Evolutionary conservation across 169 alveolate species (phyloP), one percentile per base, ranked within the genome.

Genomic region (Cryptosporidium baileyi): DNA sequence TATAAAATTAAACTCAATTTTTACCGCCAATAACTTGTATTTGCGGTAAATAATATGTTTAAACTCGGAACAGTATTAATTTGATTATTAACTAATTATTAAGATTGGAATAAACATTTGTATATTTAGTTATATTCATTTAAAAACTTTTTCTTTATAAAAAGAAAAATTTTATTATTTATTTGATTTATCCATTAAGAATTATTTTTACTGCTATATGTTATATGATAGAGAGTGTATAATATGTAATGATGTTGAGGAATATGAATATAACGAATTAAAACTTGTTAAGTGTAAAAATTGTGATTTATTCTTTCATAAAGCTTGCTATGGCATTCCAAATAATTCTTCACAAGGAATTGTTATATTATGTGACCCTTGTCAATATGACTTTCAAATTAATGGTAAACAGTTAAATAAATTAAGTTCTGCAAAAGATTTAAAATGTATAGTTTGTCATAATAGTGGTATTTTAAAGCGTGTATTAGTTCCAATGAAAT

Each of bases 311-410:
- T 74, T 38, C 38, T 51, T 74, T 32, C 85, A 74, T 38, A 51
- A 45, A 54, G 32, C 54, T 5, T 74, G 85, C 15, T 74, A 74
- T 52, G 85, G 85, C 5, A 15, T 74, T 38, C 36, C 67, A n/a
- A 41, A 15, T 24, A 15, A 7, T 5, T 26, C 63, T 7, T 11
- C 1, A 22, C 47, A 54, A 15, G 54, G 60, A 34, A 67, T 51
- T 19, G 67, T 57, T 1, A 54, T 74, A 0, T 4, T 57, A 22
- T 74, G 85, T 57, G 85, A 74, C 17, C 85, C 85, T 0, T 74
- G 85, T 30, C 67, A 54, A 24, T 74, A 52, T 51, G 67, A 54
- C 11, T 30, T 51, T 11, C 26, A 54, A 34, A 34, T 41, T 15
- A 74, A 74, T 43, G 85, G 85, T 22, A 19, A 47, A 19, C 67